These are phyloP conservation scores for Ceratocystis albifundus DNA, from an alignment of 2,329 filamentous ascomycete genomes.

Conservation along the genomic window DNA sequence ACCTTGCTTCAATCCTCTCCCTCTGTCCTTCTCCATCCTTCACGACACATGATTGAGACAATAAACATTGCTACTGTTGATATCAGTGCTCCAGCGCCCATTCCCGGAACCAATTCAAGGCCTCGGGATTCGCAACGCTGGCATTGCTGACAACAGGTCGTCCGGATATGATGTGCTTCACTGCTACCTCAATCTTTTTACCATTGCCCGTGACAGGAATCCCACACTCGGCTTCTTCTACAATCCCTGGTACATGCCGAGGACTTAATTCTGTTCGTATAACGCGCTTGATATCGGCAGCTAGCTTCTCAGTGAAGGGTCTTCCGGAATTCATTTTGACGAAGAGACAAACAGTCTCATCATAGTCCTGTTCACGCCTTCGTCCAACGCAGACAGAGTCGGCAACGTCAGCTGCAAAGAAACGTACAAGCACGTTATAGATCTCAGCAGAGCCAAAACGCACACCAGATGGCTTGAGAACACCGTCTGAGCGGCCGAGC, in stretches of 20 bases:
- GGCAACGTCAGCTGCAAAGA: constrained; percentile 66
- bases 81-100: constrained; percentile 48
- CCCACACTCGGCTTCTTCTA: constrained; percentile 59
- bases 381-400: constrained; percentile 83
- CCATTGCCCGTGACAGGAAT: constrained; percentile 90
- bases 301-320: constrained; percentile 49
- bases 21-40: constrained; percentile 30
- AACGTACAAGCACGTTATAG: constrained; percentile 80
- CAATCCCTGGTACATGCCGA: constrained; percentile 73
- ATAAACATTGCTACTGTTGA: not conserved
- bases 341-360: constrained; percentile 84
- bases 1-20: not conserved
- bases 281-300: constrained; percentile 50
- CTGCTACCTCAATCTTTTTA: constrained; percentile 94
- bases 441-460: constrained; percentile 91
- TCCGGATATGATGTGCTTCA: constrained; percentile 91
- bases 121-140: constrained; percentile 83
- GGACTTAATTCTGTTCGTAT: constrained; percentile 72
- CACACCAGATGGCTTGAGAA: constrained; percentile 84
- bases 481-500: constrained; percentile 84
- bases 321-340: constrained; percentile 57
- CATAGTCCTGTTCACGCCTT: constrained; percentile 55
- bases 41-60: not conserved
- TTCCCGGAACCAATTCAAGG: constrained; percentile 73
- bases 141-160: constrained; percentile 78